Evolutionary conservation across 805 yeast species (phyloP), one percentile per base, ranked within the genome.

Genomic region (Brettanomyces naardenensis): DNA sequence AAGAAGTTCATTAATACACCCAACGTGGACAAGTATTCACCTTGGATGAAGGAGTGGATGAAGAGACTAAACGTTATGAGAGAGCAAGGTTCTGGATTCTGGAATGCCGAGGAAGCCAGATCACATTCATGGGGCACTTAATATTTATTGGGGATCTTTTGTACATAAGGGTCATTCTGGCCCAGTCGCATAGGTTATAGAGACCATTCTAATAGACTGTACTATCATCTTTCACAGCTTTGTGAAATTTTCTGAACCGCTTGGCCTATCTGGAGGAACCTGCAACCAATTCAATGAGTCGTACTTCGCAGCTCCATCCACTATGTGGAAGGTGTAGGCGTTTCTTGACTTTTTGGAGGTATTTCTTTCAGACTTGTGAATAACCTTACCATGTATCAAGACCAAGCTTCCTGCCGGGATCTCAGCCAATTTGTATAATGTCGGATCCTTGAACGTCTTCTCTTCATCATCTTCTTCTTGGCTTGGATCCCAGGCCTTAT

Each of bases 261-360:
- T 30, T 10, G 59, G 60, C 6, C 48, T 44, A 4, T 71, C 50
- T 0, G 80, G 72, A 2, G 92, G 92, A 4, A 82, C 75, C 51
- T 84, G 94, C 26, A 83, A 65, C 92, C 94, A 84, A 53, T 83
- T 83, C 49, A 65, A 56, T 18, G 61, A 59, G 52, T 83, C 92
- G 49, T 81, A 84, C 19, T 68, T 54, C 10, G 72, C 62, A 2
- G 44, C 57, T 2, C 90, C 90, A 37, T 84, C 92, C 40, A 84
- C 80, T 31, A 80, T 69, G 52, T 84, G 94, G 59, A 84, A 84
- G 0, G 92, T 80, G 57, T 82, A 84, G 0, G 88, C 92, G 51
- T 66, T 81, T 44, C 94, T 66, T 7, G 86, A 77, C 40, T 64
- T 65, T 4, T 46, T 46, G 10, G 83, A 73, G 1, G 50, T 35